These are phyloP conservation scores for Linaria vulgaris DNA, from an alignment of 257 asterid genomes.

Conservation along the genomic window DNA sequence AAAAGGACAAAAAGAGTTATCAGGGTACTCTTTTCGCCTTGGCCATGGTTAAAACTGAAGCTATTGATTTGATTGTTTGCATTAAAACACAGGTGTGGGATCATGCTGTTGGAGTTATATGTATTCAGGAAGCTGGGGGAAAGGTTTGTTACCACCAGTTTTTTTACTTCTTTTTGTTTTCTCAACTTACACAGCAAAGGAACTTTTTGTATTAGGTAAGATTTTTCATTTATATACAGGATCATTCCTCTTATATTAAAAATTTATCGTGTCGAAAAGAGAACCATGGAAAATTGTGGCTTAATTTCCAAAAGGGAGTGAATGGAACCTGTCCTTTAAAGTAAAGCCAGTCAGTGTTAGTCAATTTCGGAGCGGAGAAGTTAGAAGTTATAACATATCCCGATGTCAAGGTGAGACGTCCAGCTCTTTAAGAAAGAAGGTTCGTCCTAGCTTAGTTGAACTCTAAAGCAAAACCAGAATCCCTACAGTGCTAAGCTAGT, in stretches of 20 bases:
- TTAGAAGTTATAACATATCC: too few species aligned
- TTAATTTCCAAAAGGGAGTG: too few species aligned
- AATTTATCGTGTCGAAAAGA: not conserved
- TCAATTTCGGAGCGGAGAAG: too few species aligned
- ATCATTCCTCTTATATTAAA: not conserved
- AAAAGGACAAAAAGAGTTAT: conserved; percentile 44
- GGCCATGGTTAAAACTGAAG: conserved; percentile 19
- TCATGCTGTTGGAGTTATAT: conserved; percentile 88
- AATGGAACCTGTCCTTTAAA: too few species aligned
- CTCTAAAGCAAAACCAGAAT: too few species aligned
- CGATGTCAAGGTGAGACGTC: too few species aligned
- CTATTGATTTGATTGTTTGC: conserved; percentile 28
- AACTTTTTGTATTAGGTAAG: not conserved
- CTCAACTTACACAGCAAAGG: conserved; percentile 13
- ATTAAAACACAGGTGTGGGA: conserved; percentile 72
- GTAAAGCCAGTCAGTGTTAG: too few species aligned
- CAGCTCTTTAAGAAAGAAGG: too few species aligned
- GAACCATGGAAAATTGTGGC: not conserved
- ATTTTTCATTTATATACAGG: not conserved
- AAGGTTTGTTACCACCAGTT: conserved; percentile 47
- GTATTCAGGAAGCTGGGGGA: conserved; percentile 91
- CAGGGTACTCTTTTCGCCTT: conserved; percentile 41
- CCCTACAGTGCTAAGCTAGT: too few species aligned
- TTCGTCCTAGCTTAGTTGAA: too few species aligned
- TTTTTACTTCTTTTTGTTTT: not conserved